Base-by-base conservation (phyloP, 2,329 filamentous ascomycete genomes). In the Aspergillus sp. region DNA sequence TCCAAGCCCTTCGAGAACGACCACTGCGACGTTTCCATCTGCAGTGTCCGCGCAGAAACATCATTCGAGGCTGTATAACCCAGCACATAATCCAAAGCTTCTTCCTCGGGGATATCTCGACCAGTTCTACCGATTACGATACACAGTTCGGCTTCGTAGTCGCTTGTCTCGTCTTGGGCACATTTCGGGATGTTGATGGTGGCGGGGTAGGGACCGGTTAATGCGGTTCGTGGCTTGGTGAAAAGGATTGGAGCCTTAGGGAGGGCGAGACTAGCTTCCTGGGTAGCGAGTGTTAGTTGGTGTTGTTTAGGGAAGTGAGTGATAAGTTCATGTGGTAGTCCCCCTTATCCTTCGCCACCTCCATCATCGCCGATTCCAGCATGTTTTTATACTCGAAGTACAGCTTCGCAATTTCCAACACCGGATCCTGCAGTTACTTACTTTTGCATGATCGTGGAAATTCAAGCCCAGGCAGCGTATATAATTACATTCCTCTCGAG, bases 391-490 rank as follows among this genome's bases (percentile, higher is more conserved):
- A 19, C 19, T n/a, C n/a, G n/a, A n/a, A n/a, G n/a, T n/a, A n/a
- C n/a, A n/a, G n/a, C n/a, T n/a, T n/a, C n/a, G n/a, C n/a, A n/a
- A n/a, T n/a, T n/a, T n/a, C n/a, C n/a, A 19, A 19, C 19, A 19
- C 19, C 19, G 19, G 19, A 19, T 19, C 19, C 3, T 35, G 11
- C 33, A 19, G 8, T 35, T 13, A 35, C 19, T 35, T 51, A 59
- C 57, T 30, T 60, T 42, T 9, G 60, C 60, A 34, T 64, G 61
- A 11, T 60, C 58, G 12, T 33, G 49, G 39, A 61, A 64, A 38
- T 64, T 64, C 3, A 64, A 48, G 2, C 61, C 60, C n/a, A 64
- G 40, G 32, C 60, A 64, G 9, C 57, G 49, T 33, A 64, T 60
- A 13, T 53, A 58, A 35, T 49, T 59, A 31, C 59, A 61, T n/a